Base-by-base conservation (phyloP, 1,284 basidiomycete species). In the Cryptococcus wingfieldii region DNA sequence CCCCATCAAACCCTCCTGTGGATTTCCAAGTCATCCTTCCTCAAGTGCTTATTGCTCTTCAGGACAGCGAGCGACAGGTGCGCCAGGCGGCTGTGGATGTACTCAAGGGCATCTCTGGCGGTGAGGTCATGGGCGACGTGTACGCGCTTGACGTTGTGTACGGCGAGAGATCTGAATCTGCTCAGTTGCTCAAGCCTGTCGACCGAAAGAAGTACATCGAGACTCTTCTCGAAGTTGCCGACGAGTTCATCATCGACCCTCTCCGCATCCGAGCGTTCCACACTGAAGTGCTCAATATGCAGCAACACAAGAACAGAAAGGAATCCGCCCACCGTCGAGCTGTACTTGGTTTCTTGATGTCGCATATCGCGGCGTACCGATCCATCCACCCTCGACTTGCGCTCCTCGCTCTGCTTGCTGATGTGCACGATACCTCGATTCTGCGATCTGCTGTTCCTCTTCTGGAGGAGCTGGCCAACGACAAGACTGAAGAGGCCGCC, bases 21-120 rank as follows among this genome's bases (percentile, higher is more conserved):
- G 82, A 98, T 73, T 95, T 94, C 79, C 95, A 98, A 77, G 86
- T 86, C 0, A 79, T 94, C 13, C 68, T 98, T 1, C 94, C 93
- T 0, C 80, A 86, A 0, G 68, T 96, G 12, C 77, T 97, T 1
- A 80, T 87, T 9, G 83, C 84, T 3, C 67, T 95, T 3, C 80
- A 83, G 61, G 75, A 84, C 63, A 55, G 66, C 0, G 82, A 84
- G 47, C 80, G 72, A 53, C 61, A 69, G 5, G 76, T 87, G 14
- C 82, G 91, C 23, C 77, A 80, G 50, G 84, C 83, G 23, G 86
- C 86, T 5, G 70, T 87, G n/a, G 81, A 82, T 47, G 84, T 86
- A 47, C 72, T 97, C 16, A 79, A 79, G 4, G 55, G 58, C 4
- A 52, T 71, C 12, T 46, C 51, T 39, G 65, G 51, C 46, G 68